phyloP scores from a whole-genome alignment of 192 early-diverging fungal species.

The Chytriomyces hyalinus region DNA sequence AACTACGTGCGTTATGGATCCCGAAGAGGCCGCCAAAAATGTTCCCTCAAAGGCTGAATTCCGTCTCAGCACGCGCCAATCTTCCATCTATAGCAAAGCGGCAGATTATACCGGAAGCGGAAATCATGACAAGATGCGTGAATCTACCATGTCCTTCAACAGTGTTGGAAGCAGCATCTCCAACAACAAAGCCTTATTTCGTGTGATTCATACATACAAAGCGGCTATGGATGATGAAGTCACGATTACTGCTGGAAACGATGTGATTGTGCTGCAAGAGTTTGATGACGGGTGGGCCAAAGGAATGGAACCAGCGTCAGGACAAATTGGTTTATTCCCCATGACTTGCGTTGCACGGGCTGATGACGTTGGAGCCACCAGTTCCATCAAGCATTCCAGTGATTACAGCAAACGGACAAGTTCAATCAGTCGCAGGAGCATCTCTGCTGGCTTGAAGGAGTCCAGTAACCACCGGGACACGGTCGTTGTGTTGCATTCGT shows the following conservation, averaged over 20 bases:
- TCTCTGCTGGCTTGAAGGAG: neutral
- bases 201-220: slow-evolving; percentile 38
- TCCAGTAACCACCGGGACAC: too few relatives aligned
- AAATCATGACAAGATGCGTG: neutral
- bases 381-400: neutral
- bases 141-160: neutral
- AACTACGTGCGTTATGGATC: slow-evolving; percentile 39
- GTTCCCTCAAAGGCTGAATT: neutral
- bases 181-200: neutral
- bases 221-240: slow-evolving; percentile 47
- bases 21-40: slow-evolving; percentile 2
- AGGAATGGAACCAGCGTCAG: slow-evolving; percentile 22
- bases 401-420: slow-evolving; percentile 14
- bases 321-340: slow-evolving; percentile 42
- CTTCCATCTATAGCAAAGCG: slow-evolving; percentile 3
- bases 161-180: neutral
- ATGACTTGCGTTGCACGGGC: slow-evolving; percentile 36
- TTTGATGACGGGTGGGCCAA: slow-evolving; percentile 54
- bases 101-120: too few relatives aligned
- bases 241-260: slow-evolving; percentile 30
- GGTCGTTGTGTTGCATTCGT: slow-evolving; percentile 34
- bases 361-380: neutral
- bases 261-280: slow-evolving; percentile 38
- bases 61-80: slow-evolving; percentile 11
- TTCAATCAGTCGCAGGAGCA: slow-evolving; percentile 3